Evolutionary conservation across 2,329 filamentous ascomycete genomes (phyloP).

Genomic region (Fonsecaea multimorphosa): DNA sequence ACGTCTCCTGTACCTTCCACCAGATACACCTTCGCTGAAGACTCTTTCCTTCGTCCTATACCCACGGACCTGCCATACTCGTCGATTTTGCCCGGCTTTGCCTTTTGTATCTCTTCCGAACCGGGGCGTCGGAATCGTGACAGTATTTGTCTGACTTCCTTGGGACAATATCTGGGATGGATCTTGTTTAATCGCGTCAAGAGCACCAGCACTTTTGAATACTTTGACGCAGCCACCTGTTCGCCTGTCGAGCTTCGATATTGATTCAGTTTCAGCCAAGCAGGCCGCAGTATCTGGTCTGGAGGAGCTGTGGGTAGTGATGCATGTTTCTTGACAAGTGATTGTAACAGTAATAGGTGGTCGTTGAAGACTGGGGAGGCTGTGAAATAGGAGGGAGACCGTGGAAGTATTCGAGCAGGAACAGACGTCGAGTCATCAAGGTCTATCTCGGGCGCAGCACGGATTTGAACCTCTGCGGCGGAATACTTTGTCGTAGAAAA

Average conservation of each 20-base stretch:
- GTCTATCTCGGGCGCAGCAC: conserved; percentile 53
- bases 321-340: conserved; percentile 73
- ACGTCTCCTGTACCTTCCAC: conserved; percentile 93
- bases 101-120: conserved; percentile 70
- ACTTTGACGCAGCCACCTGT: conserved; percentile 76
- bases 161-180: conserved; percentile 75
- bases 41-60: conserved; percentile 85
- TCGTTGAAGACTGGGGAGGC: conserved; percentile 86
- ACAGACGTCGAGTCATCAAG: conserved; percentile 43
- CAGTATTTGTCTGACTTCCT: conserved; percentile 70
- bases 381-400: conserved; percentile 94
- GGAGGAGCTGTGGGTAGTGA: conserved; percentile 72
- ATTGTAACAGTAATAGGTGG: conserved; percentile 74
- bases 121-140: conserved; percentile 74
- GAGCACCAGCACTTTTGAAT: conserved; percentile 74
- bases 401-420: conserved; percentile 77
- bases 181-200: conserved; percentile 85
- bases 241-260: conserved; percentile 76
- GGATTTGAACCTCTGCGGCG: conserved; percentile 37
- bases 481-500: conserved; percentile 34
- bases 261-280: conserved; percentile 80
- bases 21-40: conserved; percentile 81
- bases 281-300: conserved; percentile 71
- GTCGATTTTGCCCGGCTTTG: conserved; percentile 72
- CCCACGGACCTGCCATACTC: conserved; percentile 77